A percentile compares a stretch with the other conserved stretches of the same genome.
phyloP scores from a whole-genome alignment of 306 rosid species.

The Alnus rubra region DNA sequence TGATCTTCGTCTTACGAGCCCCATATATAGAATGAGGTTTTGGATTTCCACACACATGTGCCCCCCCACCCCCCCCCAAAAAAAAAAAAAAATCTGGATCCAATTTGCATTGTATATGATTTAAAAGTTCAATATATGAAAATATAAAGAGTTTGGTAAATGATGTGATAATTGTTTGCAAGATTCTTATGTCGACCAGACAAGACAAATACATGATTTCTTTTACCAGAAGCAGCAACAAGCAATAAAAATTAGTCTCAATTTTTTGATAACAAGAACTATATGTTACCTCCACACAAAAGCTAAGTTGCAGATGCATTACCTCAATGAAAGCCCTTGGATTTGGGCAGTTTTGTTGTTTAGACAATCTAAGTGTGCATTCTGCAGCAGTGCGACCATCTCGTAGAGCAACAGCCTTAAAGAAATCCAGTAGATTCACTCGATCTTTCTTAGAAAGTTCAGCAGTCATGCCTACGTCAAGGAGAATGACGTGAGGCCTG shows the following conservation, averaged over 20 bases:
- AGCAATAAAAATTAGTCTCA: not conserved
- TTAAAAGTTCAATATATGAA: not conserved
- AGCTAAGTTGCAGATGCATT: slow-evolving; percentile 22
- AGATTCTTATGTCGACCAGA: not conserved
- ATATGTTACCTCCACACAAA: not conserved
- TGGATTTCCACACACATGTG: too few species aligned
- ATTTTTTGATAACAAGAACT: not conserved
- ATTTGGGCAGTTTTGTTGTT: slow-evolving; percentile 67
- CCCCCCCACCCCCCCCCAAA: too few species aligned
- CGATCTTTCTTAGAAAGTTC: slow-evolving; percentile 66
- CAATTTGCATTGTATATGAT: too few species aligned
- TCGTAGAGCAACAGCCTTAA: slow-evolving; percentile 71
- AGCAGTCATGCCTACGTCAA: slow-evolving; percentile 83
- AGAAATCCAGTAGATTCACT: slow-evolving; percentile 54
- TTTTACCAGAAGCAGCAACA: not conserved
- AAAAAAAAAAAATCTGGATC: too few species aligned
- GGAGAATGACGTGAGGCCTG: slow-evolving; percentile 82
- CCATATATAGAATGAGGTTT: too few species aligned
- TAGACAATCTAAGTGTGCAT: slow-evolving; percentile 70
- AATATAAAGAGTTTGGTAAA: not conserved
- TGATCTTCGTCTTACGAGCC: not conserved
- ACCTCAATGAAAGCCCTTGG: slow-evolving; percentile 78
- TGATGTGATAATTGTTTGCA: not conserved
- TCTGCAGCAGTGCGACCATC: slow-evolving; percentile 76
- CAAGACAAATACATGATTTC: not conserved